Percentiles rank a stretch among this genome's conserved stretches.
phyloP scores from a whole-genome alignment of 331 rosid genomes.

The Cydonia oblonga region DNA sequence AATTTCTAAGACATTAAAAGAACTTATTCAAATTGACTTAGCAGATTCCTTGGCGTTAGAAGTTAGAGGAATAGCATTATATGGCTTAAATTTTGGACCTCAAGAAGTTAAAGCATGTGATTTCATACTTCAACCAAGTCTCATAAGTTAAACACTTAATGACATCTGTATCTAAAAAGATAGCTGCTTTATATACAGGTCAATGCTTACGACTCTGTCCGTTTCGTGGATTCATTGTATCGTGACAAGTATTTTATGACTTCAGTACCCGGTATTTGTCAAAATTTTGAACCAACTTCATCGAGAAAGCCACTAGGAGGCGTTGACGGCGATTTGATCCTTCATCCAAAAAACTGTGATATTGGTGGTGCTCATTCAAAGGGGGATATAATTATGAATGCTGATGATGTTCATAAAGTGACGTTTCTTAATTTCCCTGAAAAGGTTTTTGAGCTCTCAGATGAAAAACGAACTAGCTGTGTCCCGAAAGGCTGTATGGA shows the following conservation, averaged over 20 bases:
- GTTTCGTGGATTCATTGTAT: conserved; percentile 61
- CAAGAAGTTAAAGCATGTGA: not conserved
- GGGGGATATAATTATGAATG: conserved; percentile 18
- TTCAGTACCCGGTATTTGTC: conserved; percentile 24
- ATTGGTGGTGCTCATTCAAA: conserved; percentile 14
- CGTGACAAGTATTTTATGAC: conserved; percentile 72
- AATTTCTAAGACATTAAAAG: not conserved
- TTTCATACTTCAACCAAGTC: not conserved
- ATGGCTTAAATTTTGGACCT: not conserved
- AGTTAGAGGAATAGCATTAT: not conserved
- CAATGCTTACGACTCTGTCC: conserved; percentile 66
- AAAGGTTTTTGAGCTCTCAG: conserved; percentile 21
- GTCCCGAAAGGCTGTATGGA: conserved; percentile 20
- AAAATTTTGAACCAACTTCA: conserved; percentile 32
- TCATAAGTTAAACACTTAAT: not conserved
- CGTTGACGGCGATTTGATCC: conserved; percentile 10
- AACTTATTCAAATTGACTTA: not conserved
- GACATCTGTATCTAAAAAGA: not conserved
- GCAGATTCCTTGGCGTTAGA: not conserved
- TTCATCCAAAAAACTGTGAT: conserved; percentile 13
- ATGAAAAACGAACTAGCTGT: conserved; percentile 27
- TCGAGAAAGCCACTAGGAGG: conserved; percentile 22
- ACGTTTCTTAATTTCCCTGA: conserved; percentile 70
- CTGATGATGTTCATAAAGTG: conserved; percentile 55
- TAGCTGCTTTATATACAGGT: conserved; percentile 37